These are phyloP conservation scores for Acacia confusa DNA, from an alignment of 306 rosid species.

Conservation along the genomic window DNA sequence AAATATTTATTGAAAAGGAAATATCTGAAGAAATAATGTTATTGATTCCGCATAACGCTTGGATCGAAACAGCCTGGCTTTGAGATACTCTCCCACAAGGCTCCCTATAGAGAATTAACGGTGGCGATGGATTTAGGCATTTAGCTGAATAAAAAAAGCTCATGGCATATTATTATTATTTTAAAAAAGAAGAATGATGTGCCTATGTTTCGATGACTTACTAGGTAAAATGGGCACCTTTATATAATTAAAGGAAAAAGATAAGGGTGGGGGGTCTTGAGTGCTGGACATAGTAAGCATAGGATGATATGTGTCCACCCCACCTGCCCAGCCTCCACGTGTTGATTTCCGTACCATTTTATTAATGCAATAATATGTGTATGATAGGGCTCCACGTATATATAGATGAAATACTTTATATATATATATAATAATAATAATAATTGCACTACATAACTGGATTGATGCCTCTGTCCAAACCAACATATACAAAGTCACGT, in stretches of 20 bases:
- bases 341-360: not conserved
- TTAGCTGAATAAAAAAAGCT: not conserved
- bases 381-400: not conserved
- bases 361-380: not conserved
- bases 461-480: not conserved
- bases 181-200: not conserved
- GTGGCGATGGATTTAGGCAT: not conserved
- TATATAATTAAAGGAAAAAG: not conserved
- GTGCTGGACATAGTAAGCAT: not conserved
- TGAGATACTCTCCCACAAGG: not conserved
- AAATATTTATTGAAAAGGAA: not conserved
- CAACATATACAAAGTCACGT: not conserved
- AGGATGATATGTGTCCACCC: not conserved
- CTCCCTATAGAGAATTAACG: not conserved
- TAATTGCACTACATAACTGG: not conserved
- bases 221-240: not conserved
- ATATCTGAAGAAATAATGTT: not conserved
- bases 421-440: too few species aligned
- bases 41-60: not conserved
- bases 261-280: not conserved
- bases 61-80: not conserved
- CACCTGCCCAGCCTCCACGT: not conserved
- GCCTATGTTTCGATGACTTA: conserved; percentile 9
- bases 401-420: too few species aligned
- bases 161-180: not conserved